Base-by-base conservation (phyloP, 208 protist species). In the Angomonas ambiguus region DNA sequence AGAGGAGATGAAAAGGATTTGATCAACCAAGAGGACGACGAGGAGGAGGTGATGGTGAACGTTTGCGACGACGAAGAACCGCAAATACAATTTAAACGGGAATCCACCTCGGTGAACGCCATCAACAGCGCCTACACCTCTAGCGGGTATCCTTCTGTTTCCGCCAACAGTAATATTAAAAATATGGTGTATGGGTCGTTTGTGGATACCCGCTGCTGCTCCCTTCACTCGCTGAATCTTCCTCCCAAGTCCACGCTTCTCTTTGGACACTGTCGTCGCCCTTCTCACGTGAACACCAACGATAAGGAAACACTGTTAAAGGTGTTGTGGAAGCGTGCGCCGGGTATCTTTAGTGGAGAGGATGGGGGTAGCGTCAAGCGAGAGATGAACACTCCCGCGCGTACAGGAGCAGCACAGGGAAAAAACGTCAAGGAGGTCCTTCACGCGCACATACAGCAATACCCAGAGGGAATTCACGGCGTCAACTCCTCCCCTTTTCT, bases 101-200 rank as follows among this genome's bases (percentile, higher is more conserved):
- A 85, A 69, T 73, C 69, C 22, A 82, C 78, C 16, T 31, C 89
- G 28, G 79, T 83, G 20, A 94, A 94, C 68, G 74, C 83, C 0
- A 79, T 94, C 60, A 79, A 73, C 58, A 79, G 76, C 55, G 88
- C 88, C 24, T 89, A 94, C 76, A 85, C 82, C 10, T 86, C 82
- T 0, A 84, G 65, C 33, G 85, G 88, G 1, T 95, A 92, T 35
- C 88, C 85, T 0, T 81, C 76, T n/a, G 71, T 83, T 33, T 61
- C 74, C 18, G 75, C 72, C 0, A 32, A 66, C 38, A 72, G 72
- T 64, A 72, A 65, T 67, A 41, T 70, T 8, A 64, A 71, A 51
- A 76, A 70, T 28, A 60, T 62, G 32, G 76, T 92, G 33, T 90
- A 91, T 63, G 82, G 82, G 31, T 79, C 82, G 34, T 91, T 89